Conservation (phyloP, 371 early-diverging fungal species). For the Syncephalastrum sp. region DNA sequence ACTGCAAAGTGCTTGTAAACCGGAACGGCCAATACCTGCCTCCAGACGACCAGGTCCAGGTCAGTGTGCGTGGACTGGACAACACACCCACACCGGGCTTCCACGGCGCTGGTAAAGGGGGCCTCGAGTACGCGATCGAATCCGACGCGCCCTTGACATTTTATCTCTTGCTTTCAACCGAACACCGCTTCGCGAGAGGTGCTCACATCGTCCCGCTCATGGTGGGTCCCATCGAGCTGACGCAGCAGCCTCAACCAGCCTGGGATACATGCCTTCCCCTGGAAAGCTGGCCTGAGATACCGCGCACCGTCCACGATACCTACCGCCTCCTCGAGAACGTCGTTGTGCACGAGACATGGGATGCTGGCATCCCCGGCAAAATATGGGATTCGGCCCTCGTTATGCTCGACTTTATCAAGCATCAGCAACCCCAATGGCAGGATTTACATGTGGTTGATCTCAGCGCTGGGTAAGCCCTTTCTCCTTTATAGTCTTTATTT, state of each 20-base stretch:
- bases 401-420: constrained; percentile 44
- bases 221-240: constrained; percentile 43
- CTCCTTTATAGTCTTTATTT: neutral
- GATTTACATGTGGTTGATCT: constrained; percentile 52
- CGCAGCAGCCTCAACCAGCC: neutral
- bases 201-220: constrained; percentile 36
- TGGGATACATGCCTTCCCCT: constrained; percentile 15
- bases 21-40: neutral
- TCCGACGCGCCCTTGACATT: constrained; percentile 10
- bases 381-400: constrained; percentile 68
- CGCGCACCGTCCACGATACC: constrained; percentile 30
- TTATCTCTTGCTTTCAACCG: constrained; percentile 12
- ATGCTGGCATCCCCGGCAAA: constrained; percentile 59
- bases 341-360: constrained; percentile 56
- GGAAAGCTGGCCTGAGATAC: constrained; percentile 30
- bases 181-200: neutral
- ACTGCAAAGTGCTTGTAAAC: constrained; percentile 21
- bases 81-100: constrained; percentile 28
- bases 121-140: constrained; percentile 41
- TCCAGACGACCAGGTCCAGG: constrained; percentile 6
- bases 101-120: constrained; percentile 42
- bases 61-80: constrained; percentile 6
- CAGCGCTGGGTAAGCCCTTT: constrained; percentile 48
- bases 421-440: constrained; percentile 17
- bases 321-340: constrained; percentile 38